These are phyloP conservation scores for Pleurotus platypus DNA, from an alignment of 768 basidiomycete species.

Conservation along the genomic window DNA sequence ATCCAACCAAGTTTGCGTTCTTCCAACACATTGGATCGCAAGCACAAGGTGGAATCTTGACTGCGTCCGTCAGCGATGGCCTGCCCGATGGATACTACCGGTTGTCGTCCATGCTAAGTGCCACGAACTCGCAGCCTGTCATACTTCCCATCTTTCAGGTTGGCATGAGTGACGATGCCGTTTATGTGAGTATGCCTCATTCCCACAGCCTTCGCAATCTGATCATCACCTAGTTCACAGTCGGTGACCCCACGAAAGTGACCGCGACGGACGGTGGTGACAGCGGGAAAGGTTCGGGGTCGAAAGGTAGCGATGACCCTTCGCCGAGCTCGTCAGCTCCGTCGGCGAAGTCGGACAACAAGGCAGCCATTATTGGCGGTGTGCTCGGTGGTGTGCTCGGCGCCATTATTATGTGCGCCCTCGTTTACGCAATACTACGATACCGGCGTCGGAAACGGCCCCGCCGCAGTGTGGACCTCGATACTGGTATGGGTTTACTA, in stretches of 20 bases:
- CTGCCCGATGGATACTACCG: conserved; percentile 4
- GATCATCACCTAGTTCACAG: not conserved
- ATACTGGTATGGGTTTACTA: not conserved
- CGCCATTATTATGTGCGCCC: not conserved
- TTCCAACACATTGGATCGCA: not conserved
- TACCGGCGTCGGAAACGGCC: not conserved
- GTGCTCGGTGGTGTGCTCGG: not conserved
- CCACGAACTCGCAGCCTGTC: not conserved
- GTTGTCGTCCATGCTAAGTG: not conserved
- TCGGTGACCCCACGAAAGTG: not conserved
- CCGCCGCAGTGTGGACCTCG: not conserved
- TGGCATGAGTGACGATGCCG: not conserved
- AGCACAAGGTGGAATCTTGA: not conserved
- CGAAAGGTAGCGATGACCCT: not conserved
- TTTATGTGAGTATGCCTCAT: not conserved
- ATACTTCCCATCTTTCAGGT: not conserved
- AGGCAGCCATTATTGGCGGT: conserved; percentile 2
- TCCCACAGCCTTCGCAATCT: no score
- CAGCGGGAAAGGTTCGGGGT: not conserved
- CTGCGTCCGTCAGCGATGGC: not conserved
- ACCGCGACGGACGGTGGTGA: not conserved
- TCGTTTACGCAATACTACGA: not conserved
- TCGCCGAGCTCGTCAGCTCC: not conserved
- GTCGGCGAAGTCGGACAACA: not conserved
- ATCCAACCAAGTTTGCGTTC: conserved; percentile 5